Base-by-base conservation (phyloP, 352 stramenopile genomes). In the Pythium myriotylum region DNA sequence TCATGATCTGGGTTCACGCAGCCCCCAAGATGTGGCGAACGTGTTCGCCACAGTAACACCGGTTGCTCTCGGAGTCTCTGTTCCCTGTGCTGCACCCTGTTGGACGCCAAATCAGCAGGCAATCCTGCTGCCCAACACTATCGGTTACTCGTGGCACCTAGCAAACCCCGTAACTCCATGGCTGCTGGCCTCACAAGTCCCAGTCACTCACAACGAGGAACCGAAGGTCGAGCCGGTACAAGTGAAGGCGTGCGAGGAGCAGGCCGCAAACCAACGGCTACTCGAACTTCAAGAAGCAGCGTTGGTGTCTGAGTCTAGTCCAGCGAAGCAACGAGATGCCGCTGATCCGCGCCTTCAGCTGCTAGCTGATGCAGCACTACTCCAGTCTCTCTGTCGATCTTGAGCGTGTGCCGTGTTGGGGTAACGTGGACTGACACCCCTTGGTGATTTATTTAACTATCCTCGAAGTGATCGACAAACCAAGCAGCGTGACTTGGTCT, bases 311-410 rank as follows among this genome's bases (percentile, higher is more conserved):
- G 54, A 51, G 17, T 20, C 17, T 37, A 47, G 59, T 50, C 48
- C 48, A 57, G 26, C 37, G 51, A 40, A 60, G 12, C 17, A 16
- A 20, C 23, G 12, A 8, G 57, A 55, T 20, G 62, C 80, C 24
- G 59, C 61, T 4, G 76, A 86, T 37, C 79, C 79, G 14, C 77
- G 72, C 3, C 67, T 93, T 20, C 79, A 91, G 58, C 73, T 92
- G n/a, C 66, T 92, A 22, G 83, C 83, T 2, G 84, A 92, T 42
- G 83, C 83, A 2, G 83, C 83, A 9, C 65, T 92, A 24, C 64
- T 90, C 48, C 80, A 92, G 48, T 89, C 77, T 4, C 80, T 92
- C 39, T 84, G 79, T 23, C 65, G 76, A 33, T 55, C 56, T 9
- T 76, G 69, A 68, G 68, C 55, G 12, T 29, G 27, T 29, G n/a